A percentile compares a stretch with the other conserved stretches of the same genome.
phyloP scores from a whole-genome alignment of 2,329 filamentous ascomycete species.

The Trichoderma aggressivum region DNA sequence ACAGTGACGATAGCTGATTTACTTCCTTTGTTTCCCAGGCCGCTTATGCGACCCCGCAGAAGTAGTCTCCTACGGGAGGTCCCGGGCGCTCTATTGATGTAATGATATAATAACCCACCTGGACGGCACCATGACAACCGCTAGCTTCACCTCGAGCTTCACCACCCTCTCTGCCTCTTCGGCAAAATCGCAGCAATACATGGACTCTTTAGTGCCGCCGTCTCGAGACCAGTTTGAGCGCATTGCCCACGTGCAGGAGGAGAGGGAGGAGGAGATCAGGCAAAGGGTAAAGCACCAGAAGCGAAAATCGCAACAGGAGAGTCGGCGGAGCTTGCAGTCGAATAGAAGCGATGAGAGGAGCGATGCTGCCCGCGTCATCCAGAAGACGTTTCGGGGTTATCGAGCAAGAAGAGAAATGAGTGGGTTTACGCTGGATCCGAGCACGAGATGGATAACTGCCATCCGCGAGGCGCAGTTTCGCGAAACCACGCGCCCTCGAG shows the following conservation, averaged over 20 bases:
- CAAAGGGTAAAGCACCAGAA: slow-evolving; percentile 39
- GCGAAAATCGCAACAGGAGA: slow-evolving; percentile 35
- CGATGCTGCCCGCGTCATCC: slow-evolving; percentile 55
- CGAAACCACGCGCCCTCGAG: slow-evolving; percentile 46
- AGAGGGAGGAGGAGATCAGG: slow-evolving; percentile 43
- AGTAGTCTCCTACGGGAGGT: slow-evolving; percentile 15
- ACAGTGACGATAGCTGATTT: background rate
- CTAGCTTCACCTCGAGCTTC: slow-evolving; percentile 16
- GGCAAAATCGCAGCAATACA: slow-evolving; percentile 42
- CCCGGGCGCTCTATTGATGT: background rate
- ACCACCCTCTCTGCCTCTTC: background rate
- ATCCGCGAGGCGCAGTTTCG: slow-evolving; percentile 55
- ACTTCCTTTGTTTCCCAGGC: background rate
- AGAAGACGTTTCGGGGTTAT: slow-evolving; percentile 76
- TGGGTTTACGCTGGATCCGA: slow-evolving; percentile 66
- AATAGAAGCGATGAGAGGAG: slow-evolving; percentile 25
- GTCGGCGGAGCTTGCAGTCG: slow-evolving; percentile 25
- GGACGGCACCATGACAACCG: slow-evolving; percentile 13
- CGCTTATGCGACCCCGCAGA: slow-evolving; percentile 17
- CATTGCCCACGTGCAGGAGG: slow-evolving; percentile 48
- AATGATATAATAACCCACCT: background rate
- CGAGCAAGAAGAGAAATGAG: slow-evolving; percentile 66
- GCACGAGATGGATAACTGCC: slow-evolving; percentile 68
- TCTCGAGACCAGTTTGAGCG: slow-evolving; percentile 45
- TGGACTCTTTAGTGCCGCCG: slow-evolving; percentile 49